Evolutionary conservation across 345 rosid genomes (phyloP), one percentile per base, ranked within the genome.

Genomic region (Rhodamnia argentea): DNA sequence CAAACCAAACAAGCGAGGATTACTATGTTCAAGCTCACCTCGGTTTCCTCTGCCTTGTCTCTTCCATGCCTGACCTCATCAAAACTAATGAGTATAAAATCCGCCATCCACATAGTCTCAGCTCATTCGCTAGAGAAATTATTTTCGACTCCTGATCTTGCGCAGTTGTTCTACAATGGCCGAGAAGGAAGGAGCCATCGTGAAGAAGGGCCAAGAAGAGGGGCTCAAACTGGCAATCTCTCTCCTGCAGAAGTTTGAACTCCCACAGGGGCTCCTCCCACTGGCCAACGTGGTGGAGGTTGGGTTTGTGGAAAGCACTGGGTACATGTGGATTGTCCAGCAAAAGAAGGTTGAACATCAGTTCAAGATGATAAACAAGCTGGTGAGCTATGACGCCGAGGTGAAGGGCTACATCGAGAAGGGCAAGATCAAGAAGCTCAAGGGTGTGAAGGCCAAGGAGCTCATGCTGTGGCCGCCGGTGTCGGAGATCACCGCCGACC

Each of bases 401-500:
- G 90, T 93, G 37, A 83, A 87, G 4, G 91, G 91, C 13, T 87
- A 86, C 51, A 89, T 90, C 5, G 89, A 85, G 90, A 86, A 82
- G 50, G 82, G 83, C 44, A 90, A 58, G 90, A 88, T 93, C 88
- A 89, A 87, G 92, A 90, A 92, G 87, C 90, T 93, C 32, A 93
- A 92, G 78, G 95, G 93, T 2, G 94, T 94, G 23, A 93, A 94
- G 94, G 90, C 94, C 52, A 91, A 94, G 88, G 96, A 94, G 88
- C 89, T 94, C 64, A 87, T 92, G 86, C 64, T 93, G 11, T 93
- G 95, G 95, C 87, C 93, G 13, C 87, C 91, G 0, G 91, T 94
- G 24, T 84, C 86, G 29, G 94, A 93, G 42, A 93, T 93, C 89
- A 89, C 82, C 15, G 82, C 89, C 11, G 91, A 90, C 24, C 87